A percentile compares a stretch with the other conserved stretches of the same genome.
Evolutionary conservation across 805 yeast species (phyloP).

Genomic region (Wickerhamomyces alni): DNA sequence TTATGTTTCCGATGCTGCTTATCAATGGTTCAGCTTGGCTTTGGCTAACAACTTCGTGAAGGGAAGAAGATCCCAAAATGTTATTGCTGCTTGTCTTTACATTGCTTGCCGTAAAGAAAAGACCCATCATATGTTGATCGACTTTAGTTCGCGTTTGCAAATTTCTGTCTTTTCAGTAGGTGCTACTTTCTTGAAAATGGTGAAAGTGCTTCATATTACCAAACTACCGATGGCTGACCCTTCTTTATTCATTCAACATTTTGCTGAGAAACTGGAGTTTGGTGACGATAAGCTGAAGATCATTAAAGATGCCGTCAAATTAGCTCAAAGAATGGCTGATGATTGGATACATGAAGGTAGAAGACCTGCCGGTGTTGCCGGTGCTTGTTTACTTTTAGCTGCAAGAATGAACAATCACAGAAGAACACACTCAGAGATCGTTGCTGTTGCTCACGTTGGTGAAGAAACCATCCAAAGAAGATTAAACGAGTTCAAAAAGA

Average conservation of each 20-base stretch:
- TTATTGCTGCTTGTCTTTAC: conserved; percentile 89
- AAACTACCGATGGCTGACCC: conserved; percentile 90
- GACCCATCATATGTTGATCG: conserved; percentile 94
- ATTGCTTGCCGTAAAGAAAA: conserved; percentile 88
- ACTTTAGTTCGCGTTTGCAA: conserved; percentile 84
- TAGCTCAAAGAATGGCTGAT: conserved; percentile 85
- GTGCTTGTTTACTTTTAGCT: conserved; percentile 89
- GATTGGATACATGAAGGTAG: conserved; percentile 98
- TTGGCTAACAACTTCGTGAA: conserved; percentile 86
- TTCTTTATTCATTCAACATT: conserved; percentile 86
- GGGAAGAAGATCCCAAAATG: conserved; percentile 95
- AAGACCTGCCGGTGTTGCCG: conserved; percentile 97
- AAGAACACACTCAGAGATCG: conserved; percentile 88
- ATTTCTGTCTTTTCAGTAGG: conserved; percentile 93
- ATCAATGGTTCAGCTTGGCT: conserved; percentile 85
- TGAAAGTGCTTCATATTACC: conserved; percentile 74
- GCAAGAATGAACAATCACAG: conserved; percentile 95
- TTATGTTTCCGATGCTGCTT: conserved; percentile 78
- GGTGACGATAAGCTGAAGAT: conserved; percentile 72
- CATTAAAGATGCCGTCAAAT: conserved; percentile 76
- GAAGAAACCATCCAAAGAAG: conserved; percentile 90
- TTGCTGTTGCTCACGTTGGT: conserved; percentile 92
- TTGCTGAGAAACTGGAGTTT: conserved; percentile 81
- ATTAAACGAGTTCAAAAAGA: conserved; percentile 77
- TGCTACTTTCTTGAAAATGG: conserved; percentile 90